phyloP scores from a whole-genome alignment of 176 grass and related monocot species.

The Raddia distichophylla region DNA sequence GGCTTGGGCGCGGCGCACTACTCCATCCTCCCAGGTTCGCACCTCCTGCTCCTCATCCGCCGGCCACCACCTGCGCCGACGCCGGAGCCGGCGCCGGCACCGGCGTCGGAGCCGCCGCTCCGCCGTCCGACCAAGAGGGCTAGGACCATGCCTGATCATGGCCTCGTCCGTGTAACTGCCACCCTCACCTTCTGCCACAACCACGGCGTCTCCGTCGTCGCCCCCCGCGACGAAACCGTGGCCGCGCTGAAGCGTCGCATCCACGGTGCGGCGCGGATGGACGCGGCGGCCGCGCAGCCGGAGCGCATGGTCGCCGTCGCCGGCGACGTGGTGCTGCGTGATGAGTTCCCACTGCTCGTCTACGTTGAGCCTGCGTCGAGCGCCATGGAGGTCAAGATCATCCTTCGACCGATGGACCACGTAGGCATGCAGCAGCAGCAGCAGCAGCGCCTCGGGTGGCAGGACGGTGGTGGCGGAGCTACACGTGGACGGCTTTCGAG shows the following conservation, averaged over 20 bases:
- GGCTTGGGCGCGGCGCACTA: not conserved
- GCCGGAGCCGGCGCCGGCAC: not conserved
- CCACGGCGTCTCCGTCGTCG: not conserved
- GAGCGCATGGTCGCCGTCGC: not conserved
- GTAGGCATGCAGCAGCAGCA: not conserved
- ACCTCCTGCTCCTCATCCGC: not conserved
- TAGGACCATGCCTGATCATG: not conserved
- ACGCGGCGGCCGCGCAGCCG: not conserved
- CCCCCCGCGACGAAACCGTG: not conserved
- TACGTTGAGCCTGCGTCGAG: not conserved
- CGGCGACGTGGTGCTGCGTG: not conserved
- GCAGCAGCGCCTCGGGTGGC: not conserved
- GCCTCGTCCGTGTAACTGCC: not conserved
- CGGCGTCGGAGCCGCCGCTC: not conserved
- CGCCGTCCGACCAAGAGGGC: not conserved
- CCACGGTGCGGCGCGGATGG: not conserved
- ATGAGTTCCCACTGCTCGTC: not conserved
- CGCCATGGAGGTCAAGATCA: not conserved
- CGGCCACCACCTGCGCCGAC: not conserved
- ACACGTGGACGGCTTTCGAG: not conserved
- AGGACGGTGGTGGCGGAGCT: not conserved
- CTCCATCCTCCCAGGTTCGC: not conserved
- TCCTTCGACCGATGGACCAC: too few species aligned
- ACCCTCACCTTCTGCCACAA: not conserved
- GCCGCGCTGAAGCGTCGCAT: not conserved